Base-by-base conservation (phyloP, 306 rosid genomes). In the Purshia tridentata region DNA sequence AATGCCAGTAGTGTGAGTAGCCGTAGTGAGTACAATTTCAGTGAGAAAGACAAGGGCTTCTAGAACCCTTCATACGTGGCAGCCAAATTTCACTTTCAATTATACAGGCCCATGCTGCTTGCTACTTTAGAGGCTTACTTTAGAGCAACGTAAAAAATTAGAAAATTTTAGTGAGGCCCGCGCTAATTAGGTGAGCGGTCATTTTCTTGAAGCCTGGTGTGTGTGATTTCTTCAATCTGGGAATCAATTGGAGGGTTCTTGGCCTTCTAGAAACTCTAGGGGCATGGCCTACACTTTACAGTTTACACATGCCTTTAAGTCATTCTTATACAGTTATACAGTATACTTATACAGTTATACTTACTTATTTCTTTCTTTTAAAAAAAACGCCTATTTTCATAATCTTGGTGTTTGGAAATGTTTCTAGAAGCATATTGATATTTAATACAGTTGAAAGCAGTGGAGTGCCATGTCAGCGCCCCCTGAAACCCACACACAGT, bases 51-150 rank as follows among this genome's bases (percentile, higher is more conserved):
- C 75, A 70, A 29, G 54, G 6, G 44, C 19, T 70, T 70, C 65
- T 70, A 70, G 75, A 70, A 70, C 42, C 75, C 1, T 22, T 45
- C 12, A 20, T 46, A 56, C 66, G 75, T 56, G 65, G 61, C 39
- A 55, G 14, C 64, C 53, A 4, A 37, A 42, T 23, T 4, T 13
- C 70, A 46, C 22, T 65, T n/a, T 35, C 65, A 9, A 59, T 59
- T 59, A 11, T n/a, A 40, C 9, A 14, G 45, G 65, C 0, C 65
- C 45, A 59, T 40, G 45, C 51, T 39, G 12, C 16, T 4, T 51
- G n/a, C n/a, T 29, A 23, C 13, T 66, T 16, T 13, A 10, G 29
- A 11, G 15, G n/a, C n/a, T 51, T 29, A 23, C 13, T 66, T 16
- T 13, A 10, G 29, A 11, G 15, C 13, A n/a, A 35, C 14, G 5